phyloP scores from a whole-genome alignment of 148 eudicot genomes.

The Tetragonia tetragonoides region DNA sequence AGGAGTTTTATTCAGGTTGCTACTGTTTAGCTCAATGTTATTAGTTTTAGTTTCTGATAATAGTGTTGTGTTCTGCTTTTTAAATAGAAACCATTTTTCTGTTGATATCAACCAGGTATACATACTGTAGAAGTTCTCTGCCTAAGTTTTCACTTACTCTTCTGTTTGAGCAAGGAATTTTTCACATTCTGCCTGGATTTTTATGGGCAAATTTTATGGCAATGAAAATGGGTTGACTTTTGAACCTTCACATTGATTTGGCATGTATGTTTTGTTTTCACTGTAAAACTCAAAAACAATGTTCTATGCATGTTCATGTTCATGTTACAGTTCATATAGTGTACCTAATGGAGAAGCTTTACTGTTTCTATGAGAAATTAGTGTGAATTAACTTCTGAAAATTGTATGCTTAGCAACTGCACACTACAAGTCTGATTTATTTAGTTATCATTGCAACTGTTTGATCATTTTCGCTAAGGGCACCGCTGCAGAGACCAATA shows the following conservation, averaged over 20 bases:
- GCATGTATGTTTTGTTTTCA: neutral
- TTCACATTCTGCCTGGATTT: neutral
- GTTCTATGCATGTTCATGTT: neutral
- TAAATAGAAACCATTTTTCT: too few relatives aligned
- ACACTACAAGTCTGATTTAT: neutral
- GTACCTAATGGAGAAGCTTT: neutral
- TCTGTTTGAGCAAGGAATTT: neutral
- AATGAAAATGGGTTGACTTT: neutral
- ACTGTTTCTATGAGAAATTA: neutral
- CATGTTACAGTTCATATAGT: neutral
- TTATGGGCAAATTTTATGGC: neutral
- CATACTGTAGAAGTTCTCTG: too few relatives aligned
- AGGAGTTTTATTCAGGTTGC: too few relatives aligned
- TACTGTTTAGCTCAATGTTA: too few relatives aligned
- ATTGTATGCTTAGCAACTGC: neutral
- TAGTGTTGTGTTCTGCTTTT: too few relatives aligned
- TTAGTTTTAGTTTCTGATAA: too few relatives aligned
- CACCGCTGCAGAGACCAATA: constrained; percentile 68
- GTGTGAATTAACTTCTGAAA: neutral
- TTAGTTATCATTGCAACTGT: neutral
- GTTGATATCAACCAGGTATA: too few relatives aligned
- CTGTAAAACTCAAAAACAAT: too few relatives aligned
- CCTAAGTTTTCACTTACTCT: too few relatives aligned
- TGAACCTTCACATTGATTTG: neutral
- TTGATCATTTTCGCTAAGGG: constrained; percentile 47